Percentiles rank a stretch among this genome's conserved stretches.
Evolutionary conservation across 2,329 filamentous ascomycete genomes (phyloP).

Genomic region (Pseudopyricularia cyperi): DNA sequence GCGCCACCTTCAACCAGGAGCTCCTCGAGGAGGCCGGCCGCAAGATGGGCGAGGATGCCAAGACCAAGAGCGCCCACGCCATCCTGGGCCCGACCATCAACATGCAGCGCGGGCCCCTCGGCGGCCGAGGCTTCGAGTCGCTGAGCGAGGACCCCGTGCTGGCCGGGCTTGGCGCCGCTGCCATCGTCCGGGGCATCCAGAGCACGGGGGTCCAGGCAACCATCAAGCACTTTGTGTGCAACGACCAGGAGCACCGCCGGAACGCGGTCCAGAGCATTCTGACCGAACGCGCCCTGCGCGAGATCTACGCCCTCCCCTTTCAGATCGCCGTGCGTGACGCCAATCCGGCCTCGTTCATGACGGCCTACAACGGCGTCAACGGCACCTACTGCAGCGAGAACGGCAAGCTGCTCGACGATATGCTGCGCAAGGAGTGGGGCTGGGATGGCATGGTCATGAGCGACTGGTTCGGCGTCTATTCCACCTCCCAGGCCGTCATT

Average conservation of each 20-base stretch:
- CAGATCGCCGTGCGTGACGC: conserved; percentile 40
- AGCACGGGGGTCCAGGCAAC: conserved; percentile 41
- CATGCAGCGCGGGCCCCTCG: conserved; percentile 47
- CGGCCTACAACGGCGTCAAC: conserved; percentile 46
- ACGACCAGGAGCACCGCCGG: conserved; percentile 46
- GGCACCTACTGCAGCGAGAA: conserved; percentile 43
- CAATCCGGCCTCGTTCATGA: conserved; percentile 42
- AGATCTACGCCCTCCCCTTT: conserved; percentile 46
- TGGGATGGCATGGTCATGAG: conserved; percentile 46
- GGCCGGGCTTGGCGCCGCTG: conserved; percentile 38
- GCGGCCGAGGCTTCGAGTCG: conserved; percentile 47
- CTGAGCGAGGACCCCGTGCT: conserved; percentile 45
- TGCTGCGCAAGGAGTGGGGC: conserved; percentile 43
- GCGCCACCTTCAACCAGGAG: conserved; percentile 41
- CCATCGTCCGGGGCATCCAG: conserved; percentile 41
- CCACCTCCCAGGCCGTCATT: conserved; percentile 33
- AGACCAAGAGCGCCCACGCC: conserved; percentile 42
- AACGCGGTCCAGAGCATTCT: conserved; percentile 41
- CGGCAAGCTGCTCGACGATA: conserved; percentile 31
- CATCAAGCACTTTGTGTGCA: conserved; percentile 49
- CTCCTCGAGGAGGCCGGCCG: conserved; percentile 37
- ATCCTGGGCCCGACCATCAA: conserved; percentile 51
- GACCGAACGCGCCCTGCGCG: conserved; percentile 41
- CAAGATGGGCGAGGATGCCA: conserved; percentile 38
- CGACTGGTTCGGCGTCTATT: conserved; percentile 47